Base-by-base conservation (phyloP, 768 basidiomycete genomes). In the Ramaria rubella region DNA sequence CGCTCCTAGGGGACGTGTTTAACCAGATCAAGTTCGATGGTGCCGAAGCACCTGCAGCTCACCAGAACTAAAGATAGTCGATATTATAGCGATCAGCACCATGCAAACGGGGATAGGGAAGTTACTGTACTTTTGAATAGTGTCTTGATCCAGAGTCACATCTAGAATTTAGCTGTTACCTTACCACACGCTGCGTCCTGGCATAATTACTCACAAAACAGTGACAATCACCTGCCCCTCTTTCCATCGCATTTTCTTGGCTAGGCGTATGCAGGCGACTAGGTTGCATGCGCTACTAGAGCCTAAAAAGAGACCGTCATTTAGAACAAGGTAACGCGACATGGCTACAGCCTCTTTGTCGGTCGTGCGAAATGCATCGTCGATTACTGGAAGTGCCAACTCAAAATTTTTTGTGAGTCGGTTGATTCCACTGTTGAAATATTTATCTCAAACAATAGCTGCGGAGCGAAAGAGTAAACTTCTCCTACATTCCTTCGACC, bases 201-300 rank as follows among this genome's bases (percentile, higher is more conserved):
- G 17, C 5, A 34, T 26, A 23, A 17, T 19, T 29, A 59, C 49
- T 69, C 65, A 96, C 87, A 98, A 63, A 51, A 98, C 83, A 0
- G 95, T 99, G 24, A 92, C 91, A 23, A 97, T 70, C 7, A 75
- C 80, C 65, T 87, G 79, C 4, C 89, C 85, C 5, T 78, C 77
- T 27, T 73, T 73, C 84, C 84, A 87, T 12, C 81, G 79, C 75
- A 82, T 76, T 65, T 81, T 80, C 62, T 83, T 84, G 2, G 80
- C 84, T 15, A 94, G 74, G 63, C 87, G 86, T 45, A 96, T 79
- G 62, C 90, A 92, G 1, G 95, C 90, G n/a, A 96, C 81, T 36
- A 99, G 77, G 66, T 98, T 99, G 67, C 93, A 94, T 0, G 96
- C 95, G 64, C 91, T 94, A 58, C 92, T 95, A 0, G 94, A 97